These are phyloP conservation scores for Escovopsis sp. DNA, from an alignment of 2,329 filamentous ascomycete species.

Conservation along the genomic window DNA sequence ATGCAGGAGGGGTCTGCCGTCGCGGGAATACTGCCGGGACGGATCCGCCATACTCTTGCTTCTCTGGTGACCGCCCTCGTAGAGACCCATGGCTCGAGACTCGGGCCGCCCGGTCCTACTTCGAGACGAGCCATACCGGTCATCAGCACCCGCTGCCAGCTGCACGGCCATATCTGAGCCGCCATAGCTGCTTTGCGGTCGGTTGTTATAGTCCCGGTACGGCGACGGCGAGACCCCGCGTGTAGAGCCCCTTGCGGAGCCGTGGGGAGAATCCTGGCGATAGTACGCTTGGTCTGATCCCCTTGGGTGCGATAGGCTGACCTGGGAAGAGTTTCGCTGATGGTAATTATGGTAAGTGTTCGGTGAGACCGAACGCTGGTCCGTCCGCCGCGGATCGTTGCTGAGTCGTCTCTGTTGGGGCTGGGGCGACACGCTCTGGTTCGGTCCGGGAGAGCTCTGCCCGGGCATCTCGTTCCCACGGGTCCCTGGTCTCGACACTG, in stretches of 20 bases:
- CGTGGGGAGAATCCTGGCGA: conserved; percentile 36
- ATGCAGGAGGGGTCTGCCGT: conserved; percentile 78
- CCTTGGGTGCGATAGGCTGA: conserved; percentile 27
- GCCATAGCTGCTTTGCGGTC: conserved; percentile 37
- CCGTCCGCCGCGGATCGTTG: conserved; percentile 27
- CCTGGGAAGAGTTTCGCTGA: conserved; percentile 22
- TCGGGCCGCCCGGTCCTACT: conserved; percentile 33
- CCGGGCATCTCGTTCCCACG: conserved; percentile 44
- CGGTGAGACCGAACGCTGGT: conserved; percentile 40
- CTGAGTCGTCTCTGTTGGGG: conserved; percentile 38
- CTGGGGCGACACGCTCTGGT: conserved; percentile 48
- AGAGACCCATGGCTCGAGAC: conserved; percentile 38
- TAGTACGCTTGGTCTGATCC: conserved; percentile 37
- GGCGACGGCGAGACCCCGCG: conserved; percentile 34
- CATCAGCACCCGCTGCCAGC: conserved; percentile 41
- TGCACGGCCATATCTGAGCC: conserved; percentile 52
- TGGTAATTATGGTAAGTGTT: conserved; percentile 42
- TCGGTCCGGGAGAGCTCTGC: conserved; percentile 53
- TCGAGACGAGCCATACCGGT: conserved; percentile 43
- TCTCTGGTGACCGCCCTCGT: conserved; percentile 41
- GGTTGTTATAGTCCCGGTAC: conserved; percentile 29
- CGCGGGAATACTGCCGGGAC: conserved; percentile 67
- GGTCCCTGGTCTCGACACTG: conserved; percentile 41
- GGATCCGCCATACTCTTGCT: conserved; percentile 82
- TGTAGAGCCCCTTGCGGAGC: conserved; percentile 28